Conservation (phyloP, 257 asterid species). For the Capsicum baccatum region DNA sequence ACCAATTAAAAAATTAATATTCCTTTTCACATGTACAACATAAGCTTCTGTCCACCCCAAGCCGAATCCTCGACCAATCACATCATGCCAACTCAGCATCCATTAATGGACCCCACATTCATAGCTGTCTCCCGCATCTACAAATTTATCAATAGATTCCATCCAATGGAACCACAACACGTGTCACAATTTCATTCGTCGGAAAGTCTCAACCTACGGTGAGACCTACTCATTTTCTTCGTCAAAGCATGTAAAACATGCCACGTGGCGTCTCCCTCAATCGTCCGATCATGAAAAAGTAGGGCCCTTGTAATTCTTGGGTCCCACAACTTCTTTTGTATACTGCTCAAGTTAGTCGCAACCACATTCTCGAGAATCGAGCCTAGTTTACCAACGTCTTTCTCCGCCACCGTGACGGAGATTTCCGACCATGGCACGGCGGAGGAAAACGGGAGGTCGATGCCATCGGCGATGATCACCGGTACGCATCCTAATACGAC, state of each 20-base stretch:
- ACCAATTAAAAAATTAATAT: constrained; percentile 23
- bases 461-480: constrained; percentile 82
- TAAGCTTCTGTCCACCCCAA: constrained; percentile 17
- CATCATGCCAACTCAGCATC: constrained; percentile 35
- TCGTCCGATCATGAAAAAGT: constrained; percentile 53
- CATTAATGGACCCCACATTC: not conserved
- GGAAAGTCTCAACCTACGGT: constrained; percentile 45
- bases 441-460: constrained; percentile 68
- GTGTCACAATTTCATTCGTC: constrained; percentile 36
- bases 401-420: constrained; percentile 76
- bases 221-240: constrained; percentile 52
- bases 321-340: constrained; percentile 69
- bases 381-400: constrained; percentile 64
- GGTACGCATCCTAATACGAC: constrained; percentile 89
- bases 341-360: constrained; percentile 59
- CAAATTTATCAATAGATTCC: constrained; percentile 25
- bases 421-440: constrained; percentile 80
- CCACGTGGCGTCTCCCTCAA: constrained; percentile 91
- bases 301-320: constrained; percentile 56
- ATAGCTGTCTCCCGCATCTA: constrained; percentile 59
- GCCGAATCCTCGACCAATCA: constrained; percentile 24
- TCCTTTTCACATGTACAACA: constrained; percentile 36
- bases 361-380: constrained; percentile 69
- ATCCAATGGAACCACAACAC: constrained; percentile 18
- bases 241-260: constrained; percentile 56